These are phyloP conservation scores for Pleomassaria siparia DNA, from an alignment of 2,329 filamentous ascomycete genomes.

Conservation along the genomic window DNA sequence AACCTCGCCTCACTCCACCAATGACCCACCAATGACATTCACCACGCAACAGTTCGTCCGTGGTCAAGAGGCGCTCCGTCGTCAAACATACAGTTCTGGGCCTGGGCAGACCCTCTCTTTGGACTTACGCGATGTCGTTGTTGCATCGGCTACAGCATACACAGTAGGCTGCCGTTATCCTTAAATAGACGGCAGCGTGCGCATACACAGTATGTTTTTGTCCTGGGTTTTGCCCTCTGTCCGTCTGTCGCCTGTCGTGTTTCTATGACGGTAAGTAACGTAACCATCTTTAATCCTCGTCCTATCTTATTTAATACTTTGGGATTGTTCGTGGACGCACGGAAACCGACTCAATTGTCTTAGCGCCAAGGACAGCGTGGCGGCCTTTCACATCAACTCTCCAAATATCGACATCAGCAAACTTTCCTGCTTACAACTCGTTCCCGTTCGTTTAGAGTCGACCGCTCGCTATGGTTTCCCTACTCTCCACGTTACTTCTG, in stretches of 20 bases:
- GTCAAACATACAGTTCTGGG: not conserved
- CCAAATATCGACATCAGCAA: not conserved
- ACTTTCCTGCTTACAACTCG: not conserved
- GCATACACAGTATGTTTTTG: not conserved
- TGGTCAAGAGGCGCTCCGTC: not conserved
- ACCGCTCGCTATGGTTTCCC: conserved; percentile 4
- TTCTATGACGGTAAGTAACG: too few species aligned
- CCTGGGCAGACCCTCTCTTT: not conserved
- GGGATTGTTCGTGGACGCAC: too few species aligned
- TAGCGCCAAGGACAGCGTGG: too few species aligned
- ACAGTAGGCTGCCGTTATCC: not conserved
- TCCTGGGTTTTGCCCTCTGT: not conserved
- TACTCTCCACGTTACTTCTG: not conserved
- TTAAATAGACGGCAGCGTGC: not conserved
- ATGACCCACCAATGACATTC: not conserved
- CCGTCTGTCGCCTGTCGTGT: not conserved
- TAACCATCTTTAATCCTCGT: too few species aligned
- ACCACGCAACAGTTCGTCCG: not conserved
- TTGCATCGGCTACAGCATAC: not conserved
- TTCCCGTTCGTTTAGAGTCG: not conserved
- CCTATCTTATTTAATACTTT: too few species aligned
- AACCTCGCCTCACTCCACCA: not conserved
- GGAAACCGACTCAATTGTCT: too few species aligned
- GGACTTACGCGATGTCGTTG: not conserved
- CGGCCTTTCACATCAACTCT: too few species aligned